Conservation (phyloP, 2,329 filamentous ascomycete species). For the Arthrocladium fulminans region DNA sequence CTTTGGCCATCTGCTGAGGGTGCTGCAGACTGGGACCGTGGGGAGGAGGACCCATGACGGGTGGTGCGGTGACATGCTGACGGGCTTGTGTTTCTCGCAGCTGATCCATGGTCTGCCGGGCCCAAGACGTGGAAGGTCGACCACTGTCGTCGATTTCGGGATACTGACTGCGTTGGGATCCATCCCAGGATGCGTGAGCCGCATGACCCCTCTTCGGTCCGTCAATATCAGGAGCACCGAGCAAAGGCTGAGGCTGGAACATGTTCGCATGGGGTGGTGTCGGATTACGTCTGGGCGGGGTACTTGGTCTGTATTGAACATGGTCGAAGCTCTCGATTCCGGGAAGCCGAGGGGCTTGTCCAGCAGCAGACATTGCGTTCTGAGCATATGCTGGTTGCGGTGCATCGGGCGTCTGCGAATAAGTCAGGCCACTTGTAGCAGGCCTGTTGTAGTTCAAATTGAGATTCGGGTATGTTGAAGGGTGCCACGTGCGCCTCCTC, state of each 20-base stretch:
- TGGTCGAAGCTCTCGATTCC: slow-evolving; percentile 90
- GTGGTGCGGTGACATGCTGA: neutral
- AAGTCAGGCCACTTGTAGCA: slow-evolving; percentile 63
- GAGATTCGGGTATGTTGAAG: slow-evolving; percentile 54
- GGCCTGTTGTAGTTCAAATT: slow-evolving; percentile 49
- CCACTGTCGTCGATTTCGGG: slow-evolving; percentile 19
- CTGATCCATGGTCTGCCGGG: slow-evolving; percentile 32
- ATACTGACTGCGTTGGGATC: slow-evolving; percentile 29
- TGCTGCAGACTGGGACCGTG: slow-evolving; percentile 12
- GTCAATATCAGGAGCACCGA: slow-evolving; percentile 27
- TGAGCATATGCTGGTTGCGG: slow-evolving; percentile 48
- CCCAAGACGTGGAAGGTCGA: slow-evolving; percentile 34
- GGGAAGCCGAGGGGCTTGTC: slow-evolving; percentile 61
- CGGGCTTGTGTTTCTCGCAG: slow-evolving; percentile 5
- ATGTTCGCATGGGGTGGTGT: slow-evolving; percentile 72
- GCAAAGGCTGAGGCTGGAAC: slow-evolving; percentile 34
- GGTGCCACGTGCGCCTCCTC: slow-evolving; percentile 84
- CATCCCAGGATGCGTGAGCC: slow-evolving; percentile 42
- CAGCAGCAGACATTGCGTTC: slow-evolving; percentile 40
- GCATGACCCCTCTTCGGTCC: slow-evolving; percentile 36
- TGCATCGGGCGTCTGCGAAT: slow-evolving; percentile 62
- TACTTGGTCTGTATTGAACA: slow-evolving; percentile 46
- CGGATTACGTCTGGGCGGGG: slow-evolving; percentile 55
- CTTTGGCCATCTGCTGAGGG: slow-evolving; percentile 21
- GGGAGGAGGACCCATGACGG: slow-evolving; percentile 6